A percentile compares a stretch with the other conserved stretches of the same genome.
phyloP scores from a whole-genome alignment of 2,329 filamentous ascomycete species.

The Cercospora sp. region DNA sequence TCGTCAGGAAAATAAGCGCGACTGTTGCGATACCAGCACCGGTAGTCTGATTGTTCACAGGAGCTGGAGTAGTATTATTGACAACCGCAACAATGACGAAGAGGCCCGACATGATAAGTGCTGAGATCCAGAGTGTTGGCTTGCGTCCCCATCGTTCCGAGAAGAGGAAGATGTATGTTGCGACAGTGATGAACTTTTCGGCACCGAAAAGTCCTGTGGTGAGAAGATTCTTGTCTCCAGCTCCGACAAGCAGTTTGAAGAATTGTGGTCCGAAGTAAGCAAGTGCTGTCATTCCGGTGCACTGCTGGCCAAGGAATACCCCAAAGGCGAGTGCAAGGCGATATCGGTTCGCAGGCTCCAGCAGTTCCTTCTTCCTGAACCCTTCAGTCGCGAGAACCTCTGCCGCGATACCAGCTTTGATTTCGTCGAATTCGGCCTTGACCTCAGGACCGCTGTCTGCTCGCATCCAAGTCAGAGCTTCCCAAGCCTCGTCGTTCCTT shows the following conservation, averaged over 20 bases:
- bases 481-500: slow-evolving; percentile 50
- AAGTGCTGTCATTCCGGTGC: slow-evolving; percentile 53
- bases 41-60: slow-evolving; percentile 32
- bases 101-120: slow-evolving; percentile 39
- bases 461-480: slow-evolving; percentile 55
- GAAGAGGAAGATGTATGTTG: slow-evolving; percentile 53
- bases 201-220: slow-evolving; percentile 57
- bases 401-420: slow-evolving; percentile 49
- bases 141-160: slow-evolving; percentile 51
- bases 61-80: slow-evolving; percentile 36
- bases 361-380: slow-evolving; percentile 43
- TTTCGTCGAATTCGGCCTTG: slow-evolving; percentile 53
- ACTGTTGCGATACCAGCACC: slow-evolving; percentile 53
- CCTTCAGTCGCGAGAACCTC: slow-evolving; percentile 47
- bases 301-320: slow-evolving; percentile 56
- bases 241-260: slow-evolving; percentile 54
- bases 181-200: slow-evolving; percentile 52
- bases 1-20: slow-evolving; percentile 57
- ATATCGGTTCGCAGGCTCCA: slow-evolving; percentile 48
- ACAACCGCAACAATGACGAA: slow-evolving; percentile 40
- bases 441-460: slow-evolving; percentile 41
- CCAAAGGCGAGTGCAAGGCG: slow-evolving; percentile 49
- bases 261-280: slow-evolving; percentile 59
- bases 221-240: slow-evolving; percentile 48
- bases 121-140: slow-evolving; percentile 33